phyloP scores from a whole-genome alignment of 768 basidiomycete genomes.

The Infundibulicybe gibba region DNA sequence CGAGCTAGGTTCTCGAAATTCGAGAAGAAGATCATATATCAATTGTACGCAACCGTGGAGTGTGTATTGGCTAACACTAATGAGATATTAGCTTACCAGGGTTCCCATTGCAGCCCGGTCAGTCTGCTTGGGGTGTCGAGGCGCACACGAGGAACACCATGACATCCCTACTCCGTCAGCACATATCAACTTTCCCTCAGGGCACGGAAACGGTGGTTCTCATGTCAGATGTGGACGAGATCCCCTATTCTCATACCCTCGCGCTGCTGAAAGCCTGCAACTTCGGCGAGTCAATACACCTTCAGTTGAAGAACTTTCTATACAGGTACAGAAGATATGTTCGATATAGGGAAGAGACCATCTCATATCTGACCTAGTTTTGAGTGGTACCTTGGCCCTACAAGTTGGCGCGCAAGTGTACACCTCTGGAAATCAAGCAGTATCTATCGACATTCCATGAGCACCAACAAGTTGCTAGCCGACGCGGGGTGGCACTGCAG shows the following conservation, averaged over 20 bases:
- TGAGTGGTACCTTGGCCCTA: conserved; percentile 53
- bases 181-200: conserved; percentile 27
- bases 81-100: conserved; percentile 37
- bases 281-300: conserved; percentile 49
- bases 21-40: conserved; percentile 50
- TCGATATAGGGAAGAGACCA: background rate
- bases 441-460: conserved; percentile 48
- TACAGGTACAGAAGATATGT: conserved; percentile 42
- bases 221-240: conserved; percentile 64
- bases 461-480: conserved; percentile 43
- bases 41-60: conserved; percentile 28
- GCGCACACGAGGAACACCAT: conserved; percentile 43
- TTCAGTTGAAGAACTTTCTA: conserved; percentile 57
- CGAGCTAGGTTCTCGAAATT: conserved; percentile 44
- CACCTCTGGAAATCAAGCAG: conserved; percentile 39
- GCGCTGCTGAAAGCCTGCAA: conserved; percentile 49
- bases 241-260: conserved; percentile 50
- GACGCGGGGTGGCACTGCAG: conserved; percentile 72
- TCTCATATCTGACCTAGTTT: conserved; percentile 26
- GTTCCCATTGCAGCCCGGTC: conserved; percentile 32
- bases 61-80: background rate
- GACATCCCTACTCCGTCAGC: conserved; percentile 38
- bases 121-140: conserved; percentile 51
- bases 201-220: conserved; percentile 41
- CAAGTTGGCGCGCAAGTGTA: conserved; percentile 55